Conservation (phyloP, 768 basidiomycete species). For the Pulveroboletus sp. region DNA sequence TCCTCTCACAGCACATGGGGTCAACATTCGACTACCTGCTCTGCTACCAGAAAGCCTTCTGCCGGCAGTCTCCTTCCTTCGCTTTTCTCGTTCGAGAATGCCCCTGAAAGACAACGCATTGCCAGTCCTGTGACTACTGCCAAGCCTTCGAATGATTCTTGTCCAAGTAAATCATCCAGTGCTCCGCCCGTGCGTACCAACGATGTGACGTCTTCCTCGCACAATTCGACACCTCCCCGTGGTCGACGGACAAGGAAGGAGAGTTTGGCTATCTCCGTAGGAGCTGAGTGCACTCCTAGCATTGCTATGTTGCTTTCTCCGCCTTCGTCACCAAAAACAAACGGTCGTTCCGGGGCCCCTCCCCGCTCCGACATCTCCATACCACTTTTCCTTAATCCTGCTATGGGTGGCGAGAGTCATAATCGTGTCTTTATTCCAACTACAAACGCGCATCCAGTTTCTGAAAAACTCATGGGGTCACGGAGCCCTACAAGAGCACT, state of each 20-base stretch:
- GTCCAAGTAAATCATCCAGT: background rate
- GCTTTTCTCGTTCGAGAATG: slow-evolving; percentile 12
- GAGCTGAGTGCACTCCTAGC: slow-evolving; percentile 4
- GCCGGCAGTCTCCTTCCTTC: slow-evolving; percentile 12
- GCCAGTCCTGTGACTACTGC: slow-evolving; percentile 14
- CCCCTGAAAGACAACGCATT: background rate
- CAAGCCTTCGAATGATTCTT: slow-evolving; percentile 6
- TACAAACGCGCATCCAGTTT: background rate
- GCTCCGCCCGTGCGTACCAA: background rate
- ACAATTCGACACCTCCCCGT: slow-evolving; percentile 6
- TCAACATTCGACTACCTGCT: background rate
- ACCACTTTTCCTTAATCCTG: background rate
- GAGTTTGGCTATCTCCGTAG: slow-evolving; percentile 4
- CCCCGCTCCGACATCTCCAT: slow-evolving; percentile 5
- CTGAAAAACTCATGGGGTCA: slow-evolving; percentile 1
- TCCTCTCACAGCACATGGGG: slow-evolving; percentile 3
- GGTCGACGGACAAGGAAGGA: slow-evolving; percentile 18
- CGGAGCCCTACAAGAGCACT: slow-evolving; percentile 22
- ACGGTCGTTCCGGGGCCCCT: background rate
- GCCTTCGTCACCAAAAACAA: slow-evolving; percentile 15
- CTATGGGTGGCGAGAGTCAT: background rate
- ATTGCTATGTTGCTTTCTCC: slow-evolving; percentile 27
- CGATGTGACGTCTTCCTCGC: background rate
- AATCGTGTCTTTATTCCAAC: background rate
- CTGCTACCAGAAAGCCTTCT: slow-evolving; percentile 16